Evolutionary conservation across 1,284 basidiomycete genomes (phyloP), one percentile per base, ranked within the genome.

Genomic region (Apiotrichum sp.): DNA sequence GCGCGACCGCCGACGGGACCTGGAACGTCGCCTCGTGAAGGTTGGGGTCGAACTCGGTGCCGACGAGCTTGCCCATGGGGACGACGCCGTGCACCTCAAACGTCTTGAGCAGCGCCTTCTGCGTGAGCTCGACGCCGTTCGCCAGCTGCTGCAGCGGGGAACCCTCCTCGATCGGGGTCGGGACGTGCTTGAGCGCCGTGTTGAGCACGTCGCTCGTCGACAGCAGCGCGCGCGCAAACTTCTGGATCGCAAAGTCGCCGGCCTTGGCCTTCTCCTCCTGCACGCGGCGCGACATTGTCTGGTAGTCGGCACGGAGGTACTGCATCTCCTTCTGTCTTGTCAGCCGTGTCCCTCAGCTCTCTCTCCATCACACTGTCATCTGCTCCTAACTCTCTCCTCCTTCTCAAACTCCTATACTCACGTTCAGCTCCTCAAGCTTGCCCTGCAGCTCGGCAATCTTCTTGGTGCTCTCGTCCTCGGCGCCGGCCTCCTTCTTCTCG

Each of bases 11-110:
- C 29, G 66, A 63, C n/a, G 93, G 93, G 22, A 85, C 89, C 78
- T 95, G 91, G 79, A 91, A 98, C 36, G 96, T 81, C 6, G 96
- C 95, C 78, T 98, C 95, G 73, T 98, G 95, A 47, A 81, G 77
- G 76, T 95, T 96, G 35, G 95, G 95, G 77, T 98, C 92, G 69
- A 98, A 98, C 67, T 80, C 81, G 73, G 96, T 89, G 53, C 93
- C 95, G 0, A 84, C 87, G 5, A 54, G 51, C 22, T 67, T 55
- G 16, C 65, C 68, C 16, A 93, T 93, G 71, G 96, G 89, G 62
- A 87, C 89, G 71, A 98, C 85, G 60, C 93, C 88, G 77, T 93
- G 90, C 74, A 89, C 87, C 78, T 86, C 88, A 44, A 98, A 83
- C 11, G 90, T 95, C 75, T 93, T 87, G 33, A 93, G 81, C 48